These are phyloP conservation scores for Helichrysum umbraculigerum DNA, from an alignment of 129 eudicot genomes.

Conservation along the genomic window DNA sequence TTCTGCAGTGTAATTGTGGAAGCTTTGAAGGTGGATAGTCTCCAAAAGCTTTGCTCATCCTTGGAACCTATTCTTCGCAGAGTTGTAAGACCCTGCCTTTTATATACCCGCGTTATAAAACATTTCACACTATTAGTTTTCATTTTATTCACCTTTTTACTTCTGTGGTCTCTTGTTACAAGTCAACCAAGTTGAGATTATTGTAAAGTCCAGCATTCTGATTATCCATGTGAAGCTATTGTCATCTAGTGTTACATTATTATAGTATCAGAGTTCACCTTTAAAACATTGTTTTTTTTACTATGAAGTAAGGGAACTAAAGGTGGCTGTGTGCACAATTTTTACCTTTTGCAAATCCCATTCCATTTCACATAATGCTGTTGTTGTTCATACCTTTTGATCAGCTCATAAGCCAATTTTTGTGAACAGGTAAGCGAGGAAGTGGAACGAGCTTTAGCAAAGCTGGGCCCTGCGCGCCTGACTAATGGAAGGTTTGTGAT, in stretches of 20 bases:
- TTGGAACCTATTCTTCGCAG: slow-evolving; percentile 95
- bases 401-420: slow-evolving; percentile 21
- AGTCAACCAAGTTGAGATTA: not conserved
- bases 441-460: slow-evolving; percentile 94
- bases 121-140: not conserved
- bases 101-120: not conserved
- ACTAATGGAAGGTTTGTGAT: slow-evolving; percentile 64
- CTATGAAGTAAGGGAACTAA: not conserved
- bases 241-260: not conserved
- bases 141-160: not conserved
- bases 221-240: slow-evolving; percentile 4
- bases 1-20: slow-evolving; percentile 82
- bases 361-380: not conserved
- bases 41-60: slow-evolving; percentile 94
- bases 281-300: slow-evolving; percentile 11
- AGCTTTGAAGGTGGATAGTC: slow-evolving; percentile 88
- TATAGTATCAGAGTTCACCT: not conserved
- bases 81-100: slow-evolving; percentile 61
- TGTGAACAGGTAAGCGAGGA: slow-evolving; percentile 82
- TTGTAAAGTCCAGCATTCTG: not conserved
- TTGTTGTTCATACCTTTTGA: not conserved
- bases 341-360: not conserved
- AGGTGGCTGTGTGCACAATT: slow-evolving; percentile 9
- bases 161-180: not conserved
- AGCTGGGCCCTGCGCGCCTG: slow-evolving; percentile 75